Percentiles rank a stretch among this genome's conserved stretches.
These are phyloP conservation scores for Puccinia coronata DNA, from an alignment of 1,284 basidiomycete genomes.

Conservation along the genomic window DNA sequence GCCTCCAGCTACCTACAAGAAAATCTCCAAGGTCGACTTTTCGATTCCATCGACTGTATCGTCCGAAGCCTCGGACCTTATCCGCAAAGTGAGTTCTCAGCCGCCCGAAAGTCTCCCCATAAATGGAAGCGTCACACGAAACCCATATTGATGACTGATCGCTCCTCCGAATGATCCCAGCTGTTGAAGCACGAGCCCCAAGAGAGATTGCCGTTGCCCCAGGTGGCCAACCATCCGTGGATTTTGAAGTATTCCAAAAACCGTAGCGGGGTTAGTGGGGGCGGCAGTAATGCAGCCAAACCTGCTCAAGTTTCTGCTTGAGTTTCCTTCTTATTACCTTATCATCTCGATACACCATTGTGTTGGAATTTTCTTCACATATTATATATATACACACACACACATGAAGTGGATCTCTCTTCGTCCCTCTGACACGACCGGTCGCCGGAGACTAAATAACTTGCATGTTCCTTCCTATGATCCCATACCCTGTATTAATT, in stretches of 20 bases:
- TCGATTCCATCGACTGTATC: slow-evolving; percentile 70
- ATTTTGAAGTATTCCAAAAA: slow-evolving; percentile 71
- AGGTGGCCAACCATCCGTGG: slow-evolving; percentile 89
- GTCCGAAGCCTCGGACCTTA: slow-evolving; percentile 69
- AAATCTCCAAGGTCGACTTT: slow-evolving; percentile 80
- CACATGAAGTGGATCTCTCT: no score
- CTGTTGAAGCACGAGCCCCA: slow-evolving; percentile 83
- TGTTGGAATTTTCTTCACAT: not conserved
- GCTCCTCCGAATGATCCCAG: slow-evolving; percentile 62
- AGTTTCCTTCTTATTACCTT: not conserved
- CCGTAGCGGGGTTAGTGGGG: slow-evolving; percentile 19
- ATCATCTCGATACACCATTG: not conserved
- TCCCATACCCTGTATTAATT: not conserved
- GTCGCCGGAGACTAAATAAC: not conserved
- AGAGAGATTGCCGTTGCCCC: slow-evolving; percentile 74
- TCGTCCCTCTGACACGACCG: not conserved
- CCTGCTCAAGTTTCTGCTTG: not conserved
- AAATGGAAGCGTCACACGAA: no score
- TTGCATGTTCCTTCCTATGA: not conserved
- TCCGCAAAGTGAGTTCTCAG: slow-evolving; percentile 63
- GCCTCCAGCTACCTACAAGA: slow-evolving; percentile 74
- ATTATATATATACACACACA: not conserved
- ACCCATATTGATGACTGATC: slow-evolving; percentile 55
- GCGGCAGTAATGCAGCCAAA: not conserved
- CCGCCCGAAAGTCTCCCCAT: not conserved